Evolutionary conservation across 192 early-diverging fungal genomes (phyloP).

Genomic region (Chytriomyces sp.): DNA sequence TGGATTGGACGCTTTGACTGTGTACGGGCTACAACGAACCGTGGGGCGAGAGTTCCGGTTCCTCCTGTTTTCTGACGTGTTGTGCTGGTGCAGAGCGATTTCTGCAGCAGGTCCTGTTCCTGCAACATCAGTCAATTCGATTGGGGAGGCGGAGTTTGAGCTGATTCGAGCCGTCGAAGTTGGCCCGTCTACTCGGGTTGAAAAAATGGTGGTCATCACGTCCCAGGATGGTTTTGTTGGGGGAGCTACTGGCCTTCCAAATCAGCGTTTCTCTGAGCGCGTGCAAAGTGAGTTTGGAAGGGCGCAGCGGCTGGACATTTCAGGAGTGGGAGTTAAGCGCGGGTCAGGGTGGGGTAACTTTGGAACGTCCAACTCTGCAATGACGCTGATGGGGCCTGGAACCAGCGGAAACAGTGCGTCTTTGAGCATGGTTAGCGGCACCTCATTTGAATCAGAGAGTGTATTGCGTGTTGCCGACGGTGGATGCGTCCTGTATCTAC

Average conservation of each 20-base stretch:
- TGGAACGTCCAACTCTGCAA: not conserved
- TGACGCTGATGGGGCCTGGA: not conserved
- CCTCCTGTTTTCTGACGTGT: conserved; percentile 53
- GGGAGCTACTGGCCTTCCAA: not conserved
- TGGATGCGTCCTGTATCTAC: conserved; percentile 49
- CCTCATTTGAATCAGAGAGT: conserved; percentile 28
- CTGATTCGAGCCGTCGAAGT: conserved; percentile 32
- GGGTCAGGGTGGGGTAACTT: not conserved
- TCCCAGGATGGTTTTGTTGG: not conserved
- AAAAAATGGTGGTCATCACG: conserved; percentile 25
- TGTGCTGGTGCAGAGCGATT: conserved; percentile 54
- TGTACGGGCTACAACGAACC: conserved; percentile 39
- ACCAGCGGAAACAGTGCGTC: conserved; percentile 2
- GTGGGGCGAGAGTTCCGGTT: conserved; percentile 45
- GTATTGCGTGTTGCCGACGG: conserved; percentile 44
- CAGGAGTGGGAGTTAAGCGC: not conserved
- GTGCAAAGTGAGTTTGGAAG: not conserved
- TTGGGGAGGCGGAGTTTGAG: conserved; percentile 15
- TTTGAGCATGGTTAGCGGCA: not conserved
- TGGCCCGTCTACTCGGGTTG: conserved; percentile 22
- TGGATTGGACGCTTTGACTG: conserved; percentile 32
- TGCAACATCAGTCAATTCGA: not conserved
- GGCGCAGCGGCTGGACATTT: conserved; percentile 7
- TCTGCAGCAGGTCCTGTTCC: conserved; percentile 1
- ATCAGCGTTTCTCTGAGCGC: not conserved